Evolutionary conservation across 2,329 filamentous ascomycete species (phyloP), one percentile per base, ranked within the genome.

Genomic region (Geosmithia morbida): DNA sequence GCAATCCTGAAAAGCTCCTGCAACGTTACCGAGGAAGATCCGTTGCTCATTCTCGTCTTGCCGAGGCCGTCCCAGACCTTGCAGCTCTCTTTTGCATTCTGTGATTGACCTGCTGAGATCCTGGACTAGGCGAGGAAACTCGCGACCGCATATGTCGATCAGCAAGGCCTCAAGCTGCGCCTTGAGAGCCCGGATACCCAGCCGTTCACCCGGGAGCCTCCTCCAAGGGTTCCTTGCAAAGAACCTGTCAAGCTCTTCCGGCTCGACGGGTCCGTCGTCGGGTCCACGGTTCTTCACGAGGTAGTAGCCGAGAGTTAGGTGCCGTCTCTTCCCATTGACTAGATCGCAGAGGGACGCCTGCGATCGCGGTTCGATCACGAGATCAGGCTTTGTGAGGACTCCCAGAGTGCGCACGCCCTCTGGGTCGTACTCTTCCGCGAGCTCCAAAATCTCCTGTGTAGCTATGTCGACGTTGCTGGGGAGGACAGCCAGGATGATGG

Each of bases 311-410:
- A 76, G 61, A 1, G 61, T 61, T 0, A 74, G 57, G 1, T 65
- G 55, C 1, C 62, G 60, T 2, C 64, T 60, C 14, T 65, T 67
- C 0, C 69, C 69, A 0, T 46, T 43, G 0, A 74, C 61, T 0
- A 72, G 63, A 3, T 72, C 61, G 2, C 68, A 57, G 1, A 69
- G 59, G 1, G 61, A 61, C 0, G 59, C 54, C 22, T 68, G 59
- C 1, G 59, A 66, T 0, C 60, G 60, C 0, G 55, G 48, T 44
- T 75, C 71, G 0, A 56, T 56, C 0, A 71, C 68, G 0, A 81
- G 60, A 48, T 84, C 79, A 0, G 76, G 72, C 52, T 82, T 83
- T 0, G 78, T 83, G 0, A 82, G 61, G 0, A 74, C 66, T 0
- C 67, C 68, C 7, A 75, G 55, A 0, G 70, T 75, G 0, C 71